Conservation (phyloP, 2,329 filamentous ascomycete genomes). For the Elsinoe arachidis region DNA sequence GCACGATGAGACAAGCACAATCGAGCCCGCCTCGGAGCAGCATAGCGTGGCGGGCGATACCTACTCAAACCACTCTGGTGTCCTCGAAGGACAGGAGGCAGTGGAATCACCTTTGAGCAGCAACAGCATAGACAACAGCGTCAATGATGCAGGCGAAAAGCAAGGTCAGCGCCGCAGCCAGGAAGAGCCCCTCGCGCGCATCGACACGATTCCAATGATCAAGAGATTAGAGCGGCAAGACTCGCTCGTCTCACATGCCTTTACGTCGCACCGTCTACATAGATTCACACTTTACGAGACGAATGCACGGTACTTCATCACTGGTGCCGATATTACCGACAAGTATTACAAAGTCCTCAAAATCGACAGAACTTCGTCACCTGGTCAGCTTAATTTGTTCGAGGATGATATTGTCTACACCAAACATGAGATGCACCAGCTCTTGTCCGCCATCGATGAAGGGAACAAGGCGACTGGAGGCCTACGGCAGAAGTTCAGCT, state of each 20-base stretch:
- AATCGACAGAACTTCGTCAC: conserved; percentile 80
- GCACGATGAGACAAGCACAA: conserved; percentile 1
- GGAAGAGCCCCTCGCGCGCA: background rate
- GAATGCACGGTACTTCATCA: conserved; percentile 83
- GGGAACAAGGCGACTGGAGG: conserved; percentile 88
- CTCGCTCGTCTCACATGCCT: background rate
- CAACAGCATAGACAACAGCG: background rate
- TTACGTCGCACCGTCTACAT: conserved; percentile 57
- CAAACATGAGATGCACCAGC: conserved; percentile 81
- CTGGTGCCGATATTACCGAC: conserved; percentile 85
- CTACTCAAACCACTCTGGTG: background rate
- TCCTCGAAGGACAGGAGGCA: background rate
- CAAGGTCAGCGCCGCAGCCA: background rate
- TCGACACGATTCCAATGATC: conserved; percentile 8
- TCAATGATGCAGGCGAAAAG: background rate
- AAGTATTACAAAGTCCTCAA: conserved; percentile 84
- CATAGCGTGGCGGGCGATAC: background rate
- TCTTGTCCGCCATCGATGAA: conserved; percentile 91
- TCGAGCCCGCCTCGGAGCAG: background rate
- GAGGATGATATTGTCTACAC: conserved; percentile 95
- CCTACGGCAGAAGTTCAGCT: conserved; percentile 78
- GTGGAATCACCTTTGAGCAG: background rate
- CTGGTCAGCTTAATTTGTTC: conserved; percentile 69
- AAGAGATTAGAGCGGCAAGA: conserved; percentile 10
- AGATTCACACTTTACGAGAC: conserved; percentile 98